A percentile compares a stretch with the other conserved stretches of the same genome.
These are phyloP conservation scores for Thermothielavioides terrestris DNA, from an alignment of 495 filamentous ascomycete species.

Conservation along the genomic window DNA sequence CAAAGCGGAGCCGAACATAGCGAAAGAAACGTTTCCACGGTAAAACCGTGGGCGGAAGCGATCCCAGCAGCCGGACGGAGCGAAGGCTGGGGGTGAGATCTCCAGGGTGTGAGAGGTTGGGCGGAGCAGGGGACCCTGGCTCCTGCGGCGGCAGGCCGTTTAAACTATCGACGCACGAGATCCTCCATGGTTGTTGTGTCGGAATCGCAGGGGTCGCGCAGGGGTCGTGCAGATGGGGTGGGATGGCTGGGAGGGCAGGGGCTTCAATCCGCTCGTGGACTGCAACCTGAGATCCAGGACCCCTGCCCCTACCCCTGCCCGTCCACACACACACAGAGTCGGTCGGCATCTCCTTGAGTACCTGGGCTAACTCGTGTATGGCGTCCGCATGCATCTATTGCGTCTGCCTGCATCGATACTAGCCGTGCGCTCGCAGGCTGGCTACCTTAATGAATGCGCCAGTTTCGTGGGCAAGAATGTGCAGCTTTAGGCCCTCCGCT, in stretches of 20 bases:
- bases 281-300: conserved; percentile 13
- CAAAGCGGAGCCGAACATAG: background rate
- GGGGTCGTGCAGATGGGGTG: background rate
- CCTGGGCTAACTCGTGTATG: no score
- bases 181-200: conserved; percentile 10
- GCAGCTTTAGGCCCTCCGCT: no score
- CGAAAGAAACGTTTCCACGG: background rate
- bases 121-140: conserved; percentile 1
- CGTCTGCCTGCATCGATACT: no score
- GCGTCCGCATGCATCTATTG: no score
- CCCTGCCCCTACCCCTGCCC: no score
- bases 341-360: no score
- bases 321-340: no score
- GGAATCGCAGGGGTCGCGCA: conserved; percentile 15
- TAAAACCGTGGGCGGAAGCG: background rate
- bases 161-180: conserved; percentile 17
- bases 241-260: conserved; percentile 15
- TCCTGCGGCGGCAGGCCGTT: conserved; percentile 7
- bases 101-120: no score
- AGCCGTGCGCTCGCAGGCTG: conserved; percentile 9
- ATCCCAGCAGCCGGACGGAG: conserved; percentile 1
- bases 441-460: background rate
- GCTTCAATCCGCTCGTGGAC: conserved; percentile 21
- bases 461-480: no score
- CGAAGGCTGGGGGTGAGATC: background rate